Conservation (phyloP, 768 basidiomycete species). For the Ramaria rubella region DNA sequence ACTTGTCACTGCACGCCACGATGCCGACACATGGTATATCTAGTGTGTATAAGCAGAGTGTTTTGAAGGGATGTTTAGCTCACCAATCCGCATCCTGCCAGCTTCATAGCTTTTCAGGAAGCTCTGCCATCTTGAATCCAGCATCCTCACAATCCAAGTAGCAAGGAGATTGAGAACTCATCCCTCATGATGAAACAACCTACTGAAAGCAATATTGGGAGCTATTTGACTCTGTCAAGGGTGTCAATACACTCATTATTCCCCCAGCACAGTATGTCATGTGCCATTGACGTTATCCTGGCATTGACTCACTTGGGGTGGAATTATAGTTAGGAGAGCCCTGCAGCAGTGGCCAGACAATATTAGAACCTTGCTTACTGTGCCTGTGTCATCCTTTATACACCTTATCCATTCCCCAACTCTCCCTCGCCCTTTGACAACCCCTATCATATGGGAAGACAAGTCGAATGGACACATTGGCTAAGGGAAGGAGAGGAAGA, state of each 20-base stretch:
- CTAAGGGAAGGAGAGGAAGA: conserved; percentile 35
- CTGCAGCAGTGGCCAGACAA: conserved; percentile 6
- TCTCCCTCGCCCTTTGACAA: conserved; percentile 3
- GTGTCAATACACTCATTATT: conserved; percentile 11
- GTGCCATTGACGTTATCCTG: background rate
- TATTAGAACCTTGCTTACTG: conserved; percentile 1
- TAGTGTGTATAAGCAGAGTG: too few species aligned
- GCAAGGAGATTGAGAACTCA: too few species aligned
- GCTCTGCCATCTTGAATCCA: too few species aligned
- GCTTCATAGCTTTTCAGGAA: too few species aligned
- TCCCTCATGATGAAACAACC: conserved; percentile 4
- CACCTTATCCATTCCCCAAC: conserved; percentile 4
- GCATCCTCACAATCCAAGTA: too few species aligned
- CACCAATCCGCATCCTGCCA: too few species aligned
- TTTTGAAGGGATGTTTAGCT: too few species aligned
- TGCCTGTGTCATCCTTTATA: conserved; percentile 3
- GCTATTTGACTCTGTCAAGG: conserved; percentile 10
- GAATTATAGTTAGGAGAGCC: conserved; percentile 4
- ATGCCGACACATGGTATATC: too few species aligned
- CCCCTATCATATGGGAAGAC: conserved; percentile 78
- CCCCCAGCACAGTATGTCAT: conserved; percentile 10
- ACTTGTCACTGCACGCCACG: too few species aligned
- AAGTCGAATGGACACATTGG: conserved; percentile 74
- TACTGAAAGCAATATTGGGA: conserved; percentile 13
- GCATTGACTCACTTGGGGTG: background rate